These are phyloP conservation scores for Yarrowia keelungensis DNA, from an alignment of 805 yeast genomes.

Conservation along the genomic window DNA sequence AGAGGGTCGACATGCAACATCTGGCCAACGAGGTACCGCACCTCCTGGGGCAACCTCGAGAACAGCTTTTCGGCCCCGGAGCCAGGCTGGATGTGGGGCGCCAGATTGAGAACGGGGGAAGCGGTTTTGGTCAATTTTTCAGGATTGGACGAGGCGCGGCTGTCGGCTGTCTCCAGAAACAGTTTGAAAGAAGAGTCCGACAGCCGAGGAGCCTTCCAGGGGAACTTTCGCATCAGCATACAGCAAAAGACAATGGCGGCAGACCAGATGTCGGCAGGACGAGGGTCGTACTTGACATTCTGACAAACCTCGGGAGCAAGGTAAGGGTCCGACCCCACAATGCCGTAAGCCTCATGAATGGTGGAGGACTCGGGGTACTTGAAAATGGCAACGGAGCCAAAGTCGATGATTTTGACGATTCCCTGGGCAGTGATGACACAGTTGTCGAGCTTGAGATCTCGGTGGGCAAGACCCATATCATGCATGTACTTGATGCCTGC, in stretches of 20 bases:
- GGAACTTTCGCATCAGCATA: conserved; percentile 84
- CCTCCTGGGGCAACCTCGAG: conserved; percentile 70
- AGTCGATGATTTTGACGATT: conserved; percentile 84
- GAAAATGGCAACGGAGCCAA: conserved; percentile 90
- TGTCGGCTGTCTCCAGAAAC: conserved; percentile 50
- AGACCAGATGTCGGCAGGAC: conserved; percentile 92
- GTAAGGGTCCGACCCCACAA: conserved; percentile 96
- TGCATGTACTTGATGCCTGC: conserved; percentile 81
- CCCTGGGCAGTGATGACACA: conserved; percentile 84
- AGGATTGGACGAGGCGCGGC: conserved; percentile 2
- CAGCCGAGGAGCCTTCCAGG: conserved; percentile 92
- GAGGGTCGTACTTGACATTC: conserved; percentile 72
- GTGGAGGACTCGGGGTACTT: conserved; percentile 65
- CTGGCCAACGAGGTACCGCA: conserved; percentile 63
- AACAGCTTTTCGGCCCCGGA: conserved; percentile 73
- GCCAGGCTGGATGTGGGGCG: conserved; percentile 28
- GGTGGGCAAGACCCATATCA: conserved; percentile 83
- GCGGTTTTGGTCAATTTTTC: conserved; percentile 6
- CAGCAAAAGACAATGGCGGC: conserved; percentile 91
- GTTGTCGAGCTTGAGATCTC: conserved; percentile 91
- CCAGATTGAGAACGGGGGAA: conserved; percentile 21
- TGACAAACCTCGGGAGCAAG: conserved; percentile 88
- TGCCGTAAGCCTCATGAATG: conserved; percentile 74
- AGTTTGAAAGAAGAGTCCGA: conserved; percentile 77
- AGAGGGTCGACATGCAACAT: conserved; percentile 74